phyloP scores from a whole-genome alignment of 371 early-diverging fungal genomes.

The Dichotomocladium elegans region DNA sequence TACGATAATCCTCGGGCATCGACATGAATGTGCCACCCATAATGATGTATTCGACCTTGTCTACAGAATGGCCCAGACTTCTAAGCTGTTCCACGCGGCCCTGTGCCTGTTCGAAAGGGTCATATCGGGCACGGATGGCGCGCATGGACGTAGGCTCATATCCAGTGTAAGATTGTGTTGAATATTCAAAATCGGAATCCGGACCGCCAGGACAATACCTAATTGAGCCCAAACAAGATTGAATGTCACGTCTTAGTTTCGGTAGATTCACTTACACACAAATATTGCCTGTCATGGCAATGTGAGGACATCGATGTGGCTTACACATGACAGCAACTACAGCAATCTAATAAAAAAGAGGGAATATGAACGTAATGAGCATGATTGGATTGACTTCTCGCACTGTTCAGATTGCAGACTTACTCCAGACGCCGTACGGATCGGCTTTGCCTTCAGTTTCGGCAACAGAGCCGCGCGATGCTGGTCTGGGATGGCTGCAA shows the following conservation, averaged over 20 bases:
- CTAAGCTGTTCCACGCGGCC: slow-evolving; percentile 97
- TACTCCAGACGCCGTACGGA: slow-evolving; percentile 98
- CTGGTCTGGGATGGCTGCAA: slow-evolving; percentile 97
- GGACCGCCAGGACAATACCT: slow-evolving; percentile 99
- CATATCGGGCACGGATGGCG: slow-evolving; percentile 98
- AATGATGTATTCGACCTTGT: slow-evolving; percentile 99
- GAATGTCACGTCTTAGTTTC: no score
- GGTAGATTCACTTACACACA: slow-evolving; percentile 78
- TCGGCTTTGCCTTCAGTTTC: slow-evolving; percentile 94
- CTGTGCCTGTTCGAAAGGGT: slow-evolving; percentile 97
- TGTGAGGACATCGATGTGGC: slow-evolving; percentile 99
- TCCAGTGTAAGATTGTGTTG: slow-evolving; percentile 99
- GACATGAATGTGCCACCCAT: slow-evolving; percentile 99
- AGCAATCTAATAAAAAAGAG: slow-evolving; percentile 69
- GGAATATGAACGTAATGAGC: neutral
- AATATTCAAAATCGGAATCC: slow-evolving; percentile 99
- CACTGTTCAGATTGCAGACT: slow-evolving; percentile 11
- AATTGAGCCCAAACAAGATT: no score
- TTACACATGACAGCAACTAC: slow-evolving; percentile 99
- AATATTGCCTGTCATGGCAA: slow-evolving; percentile 99
- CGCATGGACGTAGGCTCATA: slow-evolving; percentile 99
- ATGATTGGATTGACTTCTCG: neutral
- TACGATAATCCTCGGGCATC: slow-evolving; percentile 91
- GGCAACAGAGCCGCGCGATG: slow-evolving; percentile 85
- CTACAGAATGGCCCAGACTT: slow-evolving; percentile 95